phyloP scores from a whole-genome alignment of 2,329 filamentous ascomycete species.

The Ceratocystis variospora region DNA sequence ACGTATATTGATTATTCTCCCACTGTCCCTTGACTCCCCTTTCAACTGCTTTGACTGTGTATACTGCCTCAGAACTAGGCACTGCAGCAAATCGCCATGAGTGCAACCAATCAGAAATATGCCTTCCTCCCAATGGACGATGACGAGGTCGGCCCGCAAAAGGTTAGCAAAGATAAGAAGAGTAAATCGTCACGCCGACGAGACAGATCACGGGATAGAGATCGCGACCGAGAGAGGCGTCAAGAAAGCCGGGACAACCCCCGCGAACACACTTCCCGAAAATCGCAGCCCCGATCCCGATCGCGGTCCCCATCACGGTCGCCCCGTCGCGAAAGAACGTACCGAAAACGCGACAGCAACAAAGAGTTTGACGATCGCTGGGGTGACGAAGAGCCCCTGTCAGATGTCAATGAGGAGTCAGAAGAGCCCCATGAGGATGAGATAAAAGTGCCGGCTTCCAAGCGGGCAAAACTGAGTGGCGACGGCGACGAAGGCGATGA shows the following conservation, averaged over 20 bases:
- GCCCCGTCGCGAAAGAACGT: slow-evolving; percentile 30
- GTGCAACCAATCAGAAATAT: slow-evolving; percentile 41
- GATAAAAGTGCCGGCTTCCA: slow-evolving; percentile 55
- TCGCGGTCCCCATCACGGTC: slow-evolving; percentile 26
- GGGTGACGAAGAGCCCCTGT: slow-evolving; percentile 58
- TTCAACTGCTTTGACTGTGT: background rate
- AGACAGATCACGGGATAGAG: slow-evolving; percentile 9
- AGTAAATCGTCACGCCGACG: slow-evolving; percentile 6
- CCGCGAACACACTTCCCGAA: background rate
- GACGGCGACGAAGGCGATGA: slow-evolving; percentile 32
- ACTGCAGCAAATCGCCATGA: slow-evolving; percentile 27
- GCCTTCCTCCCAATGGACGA: slow-evolving; percentile 55
- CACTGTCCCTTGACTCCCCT: background rate
- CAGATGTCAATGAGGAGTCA: slow-evolving; percentile 29
- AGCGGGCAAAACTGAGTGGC: slow-evolving; percentile 49
- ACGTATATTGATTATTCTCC: background rate
- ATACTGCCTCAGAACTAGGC: background rate
- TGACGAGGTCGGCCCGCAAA: slow-evolving; percentile 36
- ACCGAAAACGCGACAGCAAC: slow-evolving; percentile 30
- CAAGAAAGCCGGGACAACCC: slow-evolving; percentile 1
- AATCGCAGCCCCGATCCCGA: background rate
- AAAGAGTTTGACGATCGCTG: slow-evolving; percentile 59
- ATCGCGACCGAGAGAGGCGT: background rate
- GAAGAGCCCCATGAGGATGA: slow-evolving; percentile 37
- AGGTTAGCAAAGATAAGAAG: slow-evolving; percentile 14